Evolutionary conservation across 2,329 filamentous ascomycete species (phyloP), one percentile per base, ranked within the genome.

Genomic region (Simplicillium aogashimaense): DNA sequence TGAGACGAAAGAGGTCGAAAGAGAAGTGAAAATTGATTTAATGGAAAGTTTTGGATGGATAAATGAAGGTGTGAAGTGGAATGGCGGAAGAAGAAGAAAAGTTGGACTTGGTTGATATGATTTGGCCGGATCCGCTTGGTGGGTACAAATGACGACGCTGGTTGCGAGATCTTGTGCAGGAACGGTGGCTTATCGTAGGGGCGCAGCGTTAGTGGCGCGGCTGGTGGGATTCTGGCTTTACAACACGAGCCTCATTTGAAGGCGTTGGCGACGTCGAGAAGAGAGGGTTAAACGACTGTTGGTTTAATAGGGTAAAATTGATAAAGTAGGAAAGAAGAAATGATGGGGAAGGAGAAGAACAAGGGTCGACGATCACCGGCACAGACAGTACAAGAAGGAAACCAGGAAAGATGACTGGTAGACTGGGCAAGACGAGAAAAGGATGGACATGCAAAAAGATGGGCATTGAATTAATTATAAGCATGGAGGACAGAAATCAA

Each of bases 301-400:
- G n/a, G n/a, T 25, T 25, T 28, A 11, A 16, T 28, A 37, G 35
- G 13, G 7, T 25, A 31, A 31, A n/a, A 28, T 31, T n/a, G 47
- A 38, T 43, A 43, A 39, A 47, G 41, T 39, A 43, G 29, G 5
- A 25, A 25, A 18, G 17, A 39, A 18, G 46, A 43, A 18, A 37
- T 37, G 39, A 40, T 37, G 39, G 37, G 45, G 44, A 37, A 25
- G 30, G 33, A 36, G 43, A 43, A 45, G 39, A 45, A 29, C 17
- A 39, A 14, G 11, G 18, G n/a, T 17, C 6, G 9, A 11, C 30
- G 25, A 16, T 20, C 13, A 35, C 16, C 12, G 40, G 20, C 36
- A 42, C 43, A 38, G 18, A 45, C n/a, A n/a, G n/a, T n/a, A n/a
- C n/a, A 42, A 37, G 43, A 43, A 38, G 37, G 38, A 41, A 31